Percentiles rank a stretch among this genome's conserved stretches.
phyloP scores from a whole-genome alignment of 352 stramenopile species.

The Globisporangium canariense region DNA sequence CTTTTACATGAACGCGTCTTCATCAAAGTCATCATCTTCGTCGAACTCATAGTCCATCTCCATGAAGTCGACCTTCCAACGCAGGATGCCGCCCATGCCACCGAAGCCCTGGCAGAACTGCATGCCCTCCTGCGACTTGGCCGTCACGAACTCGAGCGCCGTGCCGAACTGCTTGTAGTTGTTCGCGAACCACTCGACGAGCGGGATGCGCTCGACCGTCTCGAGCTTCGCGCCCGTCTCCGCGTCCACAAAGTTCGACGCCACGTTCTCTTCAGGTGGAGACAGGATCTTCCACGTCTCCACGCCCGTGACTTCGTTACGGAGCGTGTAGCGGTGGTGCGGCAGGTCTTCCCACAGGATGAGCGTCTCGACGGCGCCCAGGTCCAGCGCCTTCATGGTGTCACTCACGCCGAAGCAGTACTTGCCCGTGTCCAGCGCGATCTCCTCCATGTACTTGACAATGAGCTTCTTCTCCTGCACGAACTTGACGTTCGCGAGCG shows the following conservation, averaged over 20 bases:
- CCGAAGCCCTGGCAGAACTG: constrained; percentile 99
- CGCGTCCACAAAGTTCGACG: constrained; percentile 94
- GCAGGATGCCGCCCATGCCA: constrained; percentile 97
- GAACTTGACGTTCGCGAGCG: constrained; percentile 98
- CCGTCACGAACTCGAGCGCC: constrained; percentile 98
- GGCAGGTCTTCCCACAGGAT: constrained; percentile 99
- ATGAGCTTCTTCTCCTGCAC: constrained; percentile 99
- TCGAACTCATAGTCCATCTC: constrained; percentile 95
- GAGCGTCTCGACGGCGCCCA: constrained; percentile 98
- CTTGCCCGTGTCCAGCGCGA: constrained; percentile 97
- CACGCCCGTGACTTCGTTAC: constrained; percentile 91
- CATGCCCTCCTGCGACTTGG: constrained; percentile 96
- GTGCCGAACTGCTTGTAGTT: constrained; percentile 99
- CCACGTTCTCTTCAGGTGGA: constrained; percentile 88
- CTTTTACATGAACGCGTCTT: constrained; percentile 83
- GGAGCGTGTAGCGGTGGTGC: constrained; percentile 91
- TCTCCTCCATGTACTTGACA: constrained; percentile 99
- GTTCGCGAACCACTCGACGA: constrained; percentile 99
- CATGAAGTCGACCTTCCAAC: constrained; percentile 99
- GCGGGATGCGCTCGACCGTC: constrained; percentile 93
- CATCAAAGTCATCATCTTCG: constrained; percentile 87
- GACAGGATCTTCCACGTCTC: constrained; percentile 84
- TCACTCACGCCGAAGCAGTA: constrained; percentile 99
- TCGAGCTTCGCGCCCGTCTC: constrained; percentile 97
- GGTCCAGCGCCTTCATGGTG: constrained; percentile 97